Evolutionary conservation across 2,329 filamentous ascomycete species (phyloP).

Genomic region (Aspergillus sp.): DNA sequence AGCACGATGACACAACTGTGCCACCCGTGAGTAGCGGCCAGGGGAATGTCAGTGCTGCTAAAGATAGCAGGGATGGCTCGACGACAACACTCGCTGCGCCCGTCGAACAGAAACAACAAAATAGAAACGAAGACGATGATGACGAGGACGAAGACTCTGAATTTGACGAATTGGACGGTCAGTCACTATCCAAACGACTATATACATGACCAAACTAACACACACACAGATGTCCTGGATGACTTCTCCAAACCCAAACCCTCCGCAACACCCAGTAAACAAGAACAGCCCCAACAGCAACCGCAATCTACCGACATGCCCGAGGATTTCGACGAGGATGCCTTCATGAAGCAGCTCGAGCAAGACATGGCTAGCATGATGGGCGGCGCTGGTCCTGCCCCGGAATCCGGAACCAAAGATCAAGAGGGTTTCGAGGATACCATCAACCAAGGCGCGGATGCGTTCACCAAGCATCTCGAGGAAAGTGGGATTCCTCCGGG

Average conservation of each 20-base stretch:
- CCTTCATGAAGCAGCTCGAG: constrained; percentile 79
- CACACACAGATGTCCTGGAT: constrained; percentile 75
- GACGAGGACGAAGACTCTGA: constrained; percentile 79
- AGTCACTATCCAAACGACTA: neutral
- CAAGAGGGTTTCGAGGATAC: constrained; percentile 17
- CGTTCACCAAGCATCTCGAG: constrained; percentile 31
- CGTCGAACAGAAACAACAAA: too few species aligned
- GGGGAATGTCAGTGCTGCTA: too few species aligned
- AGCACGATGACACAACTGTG: too few species aligned
- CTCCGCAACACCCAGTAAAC: constrained; percentile 17
- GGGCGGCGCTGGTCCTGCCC: constrained; percentile 31
- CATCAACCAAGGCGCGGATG: constrained; percentile 29
- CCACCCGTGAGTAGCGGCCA: too few species aligned
- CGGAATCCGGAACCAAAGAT: constrained; percentile 14
- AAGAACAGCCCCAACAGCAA: constrained; percentile 1
- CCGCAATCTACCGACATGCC: neutral
- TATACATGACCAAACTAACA: constrained; percentile 4
- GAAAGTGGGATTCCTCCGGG: constrained; percentile 29
- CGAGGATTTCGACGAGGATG: constrained; percentile 33
- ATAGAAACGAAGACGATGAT: constrained; percentile 3
- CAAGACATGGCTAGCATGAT: constrained; percentile 83
- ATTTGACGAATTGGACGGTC: constrained; percentile 90
- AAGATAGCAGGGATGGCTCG: too few species aligned
- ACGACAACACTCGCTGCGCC: too few species aligned
- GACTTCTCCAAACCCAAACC: constrained; percentile 59